Conservation (phyloP, 495 filamentous ascomycete genomes). For the Talaromyces borbonicus region DNA sequence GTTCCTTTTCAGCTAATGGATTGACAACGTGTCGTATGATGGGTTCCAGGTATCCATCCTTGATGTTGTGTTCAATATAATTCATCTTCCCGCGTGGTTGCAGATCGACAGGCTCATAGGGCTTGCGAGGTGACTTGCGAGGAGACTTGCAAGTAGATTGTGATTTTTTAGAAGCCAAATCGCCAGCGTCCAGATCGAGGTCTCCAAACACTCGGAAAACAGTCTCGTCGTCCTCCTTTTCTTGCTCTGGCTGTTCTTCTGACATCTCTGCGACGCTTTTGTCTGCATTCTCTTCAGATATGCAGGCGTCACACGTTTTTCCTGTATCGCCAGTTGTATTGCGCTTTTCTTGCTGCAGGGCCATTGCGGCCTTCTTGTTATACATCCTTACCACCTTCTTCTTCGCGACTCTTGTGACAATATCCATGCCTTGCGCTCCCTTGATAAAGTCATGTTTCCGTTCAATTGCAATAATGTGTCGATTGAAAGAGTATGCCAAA, state of each 20-base stretch:
- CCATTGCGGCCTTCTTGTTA: conserved; percentile 51
- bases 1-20: conserved; percentile 2
- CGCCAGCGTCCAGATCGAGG: conserved; percentile 25
- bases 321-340: conserved; percentile 15
- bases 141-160: too few species aligned
- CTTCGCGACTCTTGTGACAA: conserved; percentile 58
- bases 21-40: conserved; percentile 60
- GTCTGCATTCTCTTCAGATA: not conserved
- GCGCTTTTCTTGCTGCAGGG: conserved; percentile 25
- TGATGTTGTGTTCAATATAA: conserved; percentile 46
- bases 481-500: conserved; percentile 72
- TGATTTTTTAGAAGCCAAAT: too few species aligned
- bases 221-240: conserved; percentile 17
- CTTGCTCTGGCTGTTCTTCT: not conserved
- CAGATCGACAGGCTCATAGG: conserved; percentile 1
- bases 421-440: conserved; percentile 74
- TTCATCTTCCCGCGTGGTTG: conserved; percentile 32
- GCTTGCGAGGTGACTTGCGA: conserved; percentile 12
- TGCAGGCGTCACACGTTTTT: not conserved
- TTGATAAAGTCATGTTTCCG: conserved; percentile 74
- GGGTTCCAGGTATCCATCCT: conserved; percentile 64
- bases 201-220: conserved; percentile 30
- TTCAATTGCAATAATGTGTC: conserved; percentile 84
- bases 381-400: conserved; percentile 52
- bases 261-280: too few species aligned